phyloP scores from a whole-genome alignment of 805 yeast species.

The Lachancea dasiensis region DNA sequence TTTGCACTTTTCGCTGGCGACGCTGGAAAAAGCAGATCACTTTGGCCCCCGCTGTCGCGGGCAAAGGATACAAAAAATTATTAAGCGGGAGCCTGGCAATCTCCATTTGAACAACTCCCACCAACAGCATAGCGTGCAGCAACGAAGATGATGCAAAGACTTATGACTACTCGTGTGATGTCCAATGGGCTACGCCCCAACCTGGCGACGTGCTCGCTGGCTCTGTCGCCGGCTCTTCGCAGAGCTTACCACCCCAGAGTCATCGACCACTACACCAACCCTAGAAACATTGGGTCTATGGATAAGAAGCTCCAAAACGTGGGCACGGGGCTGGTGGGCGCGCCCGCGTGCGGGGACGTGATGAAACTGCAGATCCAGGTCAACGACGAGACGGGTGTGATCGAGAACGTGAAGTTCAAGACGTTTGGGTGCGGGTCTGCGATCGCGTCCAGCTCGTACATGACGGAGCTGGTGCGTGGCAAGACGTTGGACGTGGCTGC shows the following conservation, averaged over 20 bases:
- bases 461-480: constrained; percentile 93
- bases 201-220: neutral
- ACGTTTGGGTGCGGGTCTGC: constrained; percentile 99
- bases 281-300: constrained; percentile 92
- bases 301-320: constrained; percentile 71
- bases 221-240: neutral
- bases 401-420: constrained; percentile 93
- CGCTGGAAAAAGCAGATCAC: too few species aligned
- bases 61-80: too few species aligned
- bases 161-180: too few species aligned
- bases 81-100: too few species aligned
- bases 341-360: constrained; percentile 99
- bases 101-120: too few species aligned
- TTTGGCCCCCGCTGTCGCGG: too few species aligned
- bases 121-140: too few species aligned
- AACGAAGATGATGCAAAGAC: too few species aligned
- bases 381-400: constrained; percentile 81
- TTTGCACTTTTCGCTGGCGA: too few species aligned
- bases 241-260: constrained; percentile 80
- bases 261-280: constrained; percentile 92
- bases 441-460: constrained; percentile 91
- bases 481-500: constrained; percentile 92
- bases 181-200: too few species aligned
- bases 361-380: constrained; percentile 96
- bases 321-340: constrained; percentile 97